Conservation (phyloP, 441 rosid species). For the Populus hybrid region DNA sequence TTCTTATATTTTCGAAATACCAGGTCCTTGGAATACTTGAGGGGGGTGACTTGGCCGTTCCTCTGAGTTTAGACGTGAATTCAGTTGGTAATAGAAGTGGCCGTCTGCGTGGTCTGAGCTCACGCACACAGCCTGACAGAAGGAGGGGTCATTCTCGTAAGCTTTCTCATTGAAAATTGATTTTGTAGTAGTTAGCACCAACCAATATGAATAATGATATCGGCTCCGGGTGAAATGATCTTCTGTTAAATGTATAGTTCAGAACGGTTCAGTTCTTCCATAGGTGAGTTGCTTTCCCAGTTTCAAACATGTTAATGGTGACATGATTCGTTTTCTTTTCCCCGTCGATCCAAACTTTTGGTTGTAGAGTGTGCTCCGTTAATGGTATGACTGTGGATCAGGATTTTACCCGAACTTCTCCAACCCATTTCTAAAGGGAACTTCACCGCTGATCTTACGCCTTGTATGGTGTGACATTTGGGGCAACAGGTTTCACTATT, state of each 20-base stretch:
- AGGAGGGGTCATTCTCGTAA: conserved; percentile 45
- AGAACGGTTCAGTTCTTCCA: background rate
- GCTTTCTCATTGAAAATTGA: conserved; percentile 48
- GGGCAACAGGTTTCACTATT: too few species aligned
- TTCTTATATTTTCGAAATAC: conserved; percentile 9
- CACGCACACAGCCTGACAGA: conserved; percentile 26
- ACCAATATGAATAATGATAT: background rate
- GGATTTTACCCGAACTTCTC: too few species aligned
- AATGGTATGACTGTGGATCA: too few species aligned
- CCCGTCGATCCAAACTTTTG: background rate
- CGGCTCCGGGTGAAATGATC: background rate
- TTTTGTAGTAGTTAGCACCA: conserved; percentile 5
- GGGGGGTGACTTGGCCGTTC: conserved; percentile 43
- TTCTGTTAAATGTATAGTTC: conserved; percentile 11
- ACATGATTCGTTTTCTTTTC: background rate
- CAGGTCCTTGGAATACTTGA: conserved; percentile 67
- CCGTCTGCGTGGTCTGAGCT: conserved; percentile 43
- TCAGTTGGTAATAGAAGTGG: conserved; percentile 64
- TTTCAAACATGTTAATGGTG: background rate
- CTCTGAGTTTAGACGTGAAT: conserved; percentile 47
- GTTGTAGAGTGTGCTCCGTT: too few species aligned
- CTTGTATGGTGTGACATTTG: too few species aligned
- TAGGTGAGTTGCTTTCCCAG: background rate
- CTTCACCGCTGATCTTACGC: too few species aligned
- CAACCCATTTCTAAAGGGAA: too few species aligned